Evolutionary conservation across 306 rosid species (phyloP).

Genomic region (Mucuna pruriens): DNA sequence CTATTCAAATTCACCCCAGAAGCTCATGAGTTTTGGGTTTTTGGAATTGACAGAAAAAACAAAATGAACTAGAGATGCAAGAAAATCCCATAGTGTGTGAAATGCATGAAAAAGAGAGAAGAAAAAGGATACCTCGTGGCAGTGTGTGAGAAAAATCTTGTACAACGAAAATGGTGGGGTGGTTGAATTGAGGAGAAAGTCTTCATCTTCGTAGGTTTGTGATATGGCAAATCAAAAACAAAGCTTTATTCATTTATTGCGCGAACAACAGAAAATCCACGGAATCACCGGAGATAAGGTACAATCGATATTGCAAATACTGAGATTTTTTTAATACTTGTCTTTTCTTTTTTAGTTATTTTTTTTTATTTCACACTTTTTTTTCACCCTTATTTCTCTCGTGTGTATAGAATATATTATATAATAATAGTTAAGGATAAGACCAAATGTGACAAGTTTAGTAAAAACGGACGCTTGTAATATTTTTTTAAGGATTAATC

Average conservation of each 20-base stretch:
- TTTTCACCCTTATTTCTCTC: no score
- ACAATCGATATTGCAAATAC: not conserved
- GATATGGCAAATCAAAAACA: no score
- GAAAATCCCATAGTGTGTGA: not conserved
- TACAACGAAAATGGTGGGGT: conserved; percentile 17
- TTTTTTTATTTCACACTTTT: no score
- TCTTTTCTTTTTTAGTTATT: no score
- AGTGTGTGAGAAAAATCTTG: conserved; percentile 9
- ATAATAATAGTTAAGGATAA: no score
- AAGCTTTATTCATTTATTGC: not conserved
- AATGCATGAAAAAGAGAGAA: conserved; percentile 14
- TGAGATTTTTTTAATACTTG: no score
- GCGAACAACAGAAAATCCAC: not conserved
- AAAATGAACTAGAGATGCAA: not conserved
- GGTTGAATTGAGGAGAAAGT: conserved; percentile 29
- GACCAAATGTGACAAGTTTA: no score
- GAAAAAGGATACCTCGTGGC: conserved; percentile 35
- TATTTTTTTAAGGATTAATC: no score
- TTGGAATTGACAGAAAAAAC: not conserved
- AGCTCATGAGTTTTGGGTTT: not conserved
- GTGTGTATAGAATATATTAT: no score
- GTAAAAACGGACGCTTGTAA: no score
- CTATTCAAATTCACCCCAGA: no score
- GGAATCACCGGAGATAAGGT: not conserved
- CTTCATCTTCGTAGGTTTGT: conserved; percentile 20